Conservation (phyloP, 176 grass and related monocot genomes). For the Aegilops umbellulata region DNA sequence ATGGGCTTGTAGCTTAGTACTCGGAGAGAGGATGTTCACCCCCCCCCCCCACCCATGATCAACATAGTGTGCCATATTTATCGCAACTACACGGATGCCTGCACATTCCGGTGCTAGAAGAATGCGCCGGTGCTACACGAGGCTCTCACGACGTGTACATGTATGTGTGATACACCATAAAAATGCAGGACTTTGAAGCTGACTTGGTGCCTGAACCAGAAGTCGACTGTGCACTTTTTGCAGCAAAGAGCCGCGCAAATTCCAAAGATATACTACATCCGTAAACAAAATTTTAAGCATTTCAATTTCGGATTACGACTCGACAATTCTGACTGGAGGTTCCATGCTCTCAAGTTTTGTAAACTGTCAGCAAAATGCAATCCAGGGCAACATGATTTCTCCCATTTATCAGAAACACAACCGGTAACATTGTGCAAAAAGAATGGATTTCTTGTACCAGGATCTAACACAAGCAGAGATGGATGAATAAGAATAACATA, state of each 20-base stretch:
- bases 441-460: neutral
- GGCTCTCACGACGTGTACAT: neutral
- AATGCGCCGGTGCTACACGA: neutral
- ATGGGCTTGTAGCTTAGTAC: neutral
- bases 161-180: neutral
- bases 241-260: neutral
- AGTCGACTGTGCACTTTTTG: neutral
- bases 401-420: neutral
- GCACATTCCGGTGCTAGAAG: neutral
- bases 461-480: neutral
- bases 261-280: neutral
- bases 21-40: neutral
- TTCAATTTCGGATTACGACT: neutral
- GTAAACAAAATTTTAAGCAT: neutral
- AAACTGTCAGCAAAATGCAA: neutral
- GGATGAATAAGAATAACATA: neutral
- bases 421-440: neutral
- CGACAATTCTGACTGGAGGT: neutral
- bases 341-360: neutral
- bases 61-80: neutral
- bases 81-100: neutral
- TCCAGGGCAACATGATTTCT: neutral
- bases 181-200: neutral
- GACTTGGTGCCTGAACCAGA: neutral
- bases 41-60: neutral